Evolutionary conservation across 345 rosid genomes (phyloP), one percentile per base, ranked within the genome.

Genomic region (Ailanthus altissimus): DNA sequence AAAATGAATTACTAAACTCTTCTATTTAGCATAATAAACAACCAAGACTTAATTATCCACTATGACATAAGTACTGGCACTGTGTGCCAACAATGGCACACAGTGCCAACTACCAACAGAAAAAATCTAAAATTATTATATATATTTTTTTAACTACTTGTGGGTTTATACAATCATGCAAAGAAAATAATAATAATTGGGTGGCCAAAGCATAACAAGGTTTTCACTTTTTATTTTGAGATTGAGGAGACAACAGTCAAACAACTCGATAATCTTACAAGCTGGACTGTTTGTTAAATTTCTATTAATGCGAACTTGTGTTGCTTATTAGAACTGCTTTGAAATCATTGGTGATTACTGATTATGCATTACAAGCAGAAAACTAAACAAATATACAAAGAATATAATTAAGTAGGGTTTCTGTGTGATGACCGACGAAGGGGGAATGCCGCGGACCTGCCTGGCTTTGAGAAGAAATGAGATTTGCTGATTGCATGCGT

Each of bases 241-340:
- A 23, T 54, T 21, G 69, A 49, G 81, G 83, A 77, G 83, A 83
- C 83, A 83, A 73, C 14, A 69, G 23, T 20, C 8, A 40, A 79
- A 83, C 81, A 83, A 18, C 59, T 57, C 59, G 21, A 64, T 68
- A 42, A 49, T 66, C 74, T 53, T 32, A 32, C 79, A 36, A 70
- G 47, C 79, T 77, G 76, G 77, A 42, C 28, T 74, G 78, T 70
- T 70, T 23, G 15, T 45, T 67, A 49, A 38, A 23, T 73, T 72
- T 77, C 76, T 60, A 45, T 58, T 38, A 23, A 50, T 26, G 6
- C 6, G 14, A 14, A 23, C 21, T 51, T 59, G 16, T 46, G 59
- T 50, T 25, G 49, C 10, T 8, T 10, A 8, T 73, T 42, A 20
- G 3, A 42, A 64, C 13, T 21, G 12, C 47, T 64, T 40, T n/a